Evolutionary conservation across 2,329 filamentous ascomycete genomes (phyloP), one percentile per base, ranked within the genome.

Genomic region (Xylariaceae sp.): DNA sequence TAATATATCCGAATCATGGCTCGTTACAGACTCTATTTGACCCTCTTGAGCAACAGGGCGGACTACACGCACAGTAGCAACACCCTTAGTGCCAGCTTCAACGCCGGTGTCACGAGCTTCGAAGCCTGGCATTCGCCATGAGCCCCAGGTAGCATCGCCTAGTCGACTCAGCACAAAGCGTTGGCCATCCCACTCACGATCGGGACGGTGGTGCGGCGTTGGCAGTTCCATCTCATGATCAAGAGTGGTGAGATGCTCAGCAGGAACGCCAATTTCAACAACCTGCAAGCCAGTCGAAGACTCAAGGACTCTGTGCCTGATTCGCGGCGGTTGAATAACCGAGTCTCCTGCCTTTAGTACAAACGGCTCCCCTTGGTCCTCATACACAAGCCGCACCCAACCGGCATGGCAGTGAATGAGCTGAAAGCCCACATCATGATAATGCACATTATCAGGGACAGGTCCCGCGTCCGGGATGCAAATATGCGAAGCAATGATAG

Each of bases 381-480:
- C 54, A 46, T 56, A 56, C 40, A 54, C 54, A 33, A 56, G 51
- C 6, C 54, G 54, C 33, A 56, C 54, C 54, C 54, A 56, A 33
- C 54, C 54, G 39, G 54, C 48, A 22, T 54, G 51, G 48, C 54
- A 56, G 48, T 50, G 32, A 38, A 56, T 56, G 35, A 56, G 54
- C 54, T 56, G 54, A 44, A 56, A 56, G 36, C 54, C 54, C 15
- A 56, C 49, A 11, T n/a, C 38, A 31, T 56, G 54, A 31, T 52
- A 56, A 44, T 56, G 54, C 39, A 54, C 52, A 15, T 49, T 39
- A 19, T 56, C 54, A 30, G 54, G 40, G 39, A 56, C 54, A 22
- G 54, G 54, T 19, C 54, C 54, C 6, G 51, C 48, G 22, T 53
- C 49, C 10, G 54, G 54, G 30, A 56, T 54, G 30, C 48, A 44